These are phyloP conservation scores for Gracilaria caudata DNA, from an alignment of 23 red algal species.

Conservation along the genomic window DNA sequence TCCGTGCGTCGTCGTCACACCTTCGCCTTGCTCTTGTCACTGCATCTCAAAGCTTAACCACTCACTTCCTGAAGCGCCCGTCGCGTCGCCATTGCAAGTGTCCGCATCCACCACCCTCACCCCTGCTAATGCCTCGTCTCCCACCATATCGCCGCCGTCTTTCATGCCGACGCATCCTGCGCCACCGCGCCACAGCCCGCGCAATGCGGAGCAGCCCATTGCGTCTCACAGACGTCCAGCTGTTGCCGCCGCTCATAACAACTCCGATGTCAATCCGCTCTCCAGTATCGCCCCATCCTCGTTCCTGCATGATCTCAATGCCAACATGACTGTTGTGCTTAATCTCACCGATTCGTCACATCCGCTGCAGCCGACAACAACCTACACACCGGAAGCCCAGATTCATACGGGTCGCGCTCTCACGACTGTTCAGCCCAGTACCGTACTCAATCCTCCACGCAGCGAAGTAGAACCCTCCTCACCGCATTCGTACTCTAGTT, in stretches of 20 bases:
- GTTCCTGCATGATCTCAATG: constrained; percentile 2
- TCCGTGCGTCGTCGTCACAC: constrained; percentile 6
- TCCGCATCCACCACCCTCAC: neutral
- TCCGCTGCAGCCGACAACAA: neutral
- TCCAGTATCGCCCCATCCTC: neutral
- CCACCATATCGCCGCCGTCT: neutral
- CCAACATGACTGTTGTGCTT: constrained; percentile 21
- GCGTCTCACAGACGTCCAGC: neutral
- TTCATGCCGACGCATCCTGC: neutral
- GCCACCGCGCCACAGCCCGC: neutral
- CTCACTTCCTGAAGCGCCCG: neutral
- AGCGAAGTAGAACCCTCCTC: neutral
- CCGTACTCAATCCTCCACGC: neutral
- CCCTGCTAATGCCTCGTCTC: neutral
- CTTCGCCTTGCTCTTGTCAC: neutral
- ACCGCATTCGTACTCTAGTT: neutral
- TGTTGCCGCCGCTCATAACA: neutral
- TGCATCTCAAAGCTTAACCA: neutral
- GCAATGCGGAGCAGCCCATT: neutral
- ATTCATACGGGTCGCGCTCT: neutral
- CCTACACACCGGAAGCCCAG: neutral
- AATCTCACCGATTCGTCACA: neutral
- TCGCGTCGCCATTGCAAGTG: neutral
- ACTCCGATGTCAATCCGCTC: neutral
- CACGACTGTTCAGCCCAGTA: neutral